Percentiles rank a stretch among this genome's conserved stretches.
Evolutionary conservation across 106 monocot species (phyloP).

Genomic region (Posidonia australis): DNA sequence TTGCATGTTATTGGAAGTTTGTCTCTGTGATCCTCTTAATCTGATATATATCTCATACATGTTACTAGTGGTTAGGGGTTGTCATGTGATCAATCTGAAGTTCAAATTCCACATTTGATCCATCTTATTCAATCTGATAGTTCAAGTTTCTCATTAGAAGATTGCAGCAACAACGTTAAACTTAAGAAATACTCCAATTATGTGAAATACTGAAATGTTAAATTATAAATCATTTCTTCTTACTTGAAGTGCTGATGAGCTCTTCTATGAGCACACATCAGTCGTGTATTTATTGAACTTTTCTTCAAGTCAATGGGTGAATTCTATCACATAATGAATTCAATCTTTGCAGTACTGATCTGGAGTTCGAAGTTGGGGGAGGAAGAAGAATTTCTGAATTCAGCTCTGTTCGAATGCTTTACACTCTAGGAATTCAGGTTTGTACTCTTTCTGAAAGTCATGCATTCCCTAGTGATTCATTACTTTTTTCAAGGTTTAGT

Average conservation of each 20-base stretch:
- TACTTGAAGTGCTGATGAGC: no score
- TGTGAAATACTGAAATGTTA: no score
- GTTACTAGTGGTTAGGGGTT: no score
- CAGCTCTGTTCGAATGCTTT: slow-evolving; percentile 68
- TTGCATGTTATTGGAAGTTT: neutral
- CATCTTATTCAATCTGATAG: no score
- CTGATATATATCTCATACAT: neutral
- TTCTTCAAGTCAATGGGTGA: neutral
- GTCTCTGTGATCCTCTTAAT: neutral
- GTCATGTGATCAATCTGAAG: no score
- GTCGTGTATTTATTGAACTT: neutral
- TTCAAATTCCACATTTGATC: no score
- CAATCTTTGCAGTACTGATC: slow-evolving; percentile 51
- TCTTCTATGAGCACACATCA: no score
- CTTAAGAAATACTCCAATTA: no score
- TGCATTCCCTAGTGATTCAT: neutral
- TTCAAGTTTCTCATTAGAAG: no score
- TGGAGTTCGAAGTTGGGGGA: slow-evolving; percentile 92
- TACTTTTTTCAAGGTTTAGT: no score
- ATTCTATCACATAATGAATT: slow-evolving; percentile 2
- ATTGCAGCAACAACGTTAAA: no score
- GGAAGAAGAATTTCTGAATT: slow-evolving; percentile 87
- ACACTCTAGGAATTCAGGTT: slow-evolving; percentile 88
- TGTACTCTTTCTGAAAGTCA: neutral
- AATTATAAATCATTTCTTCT: no score